Evolutionary conservation across 148 eudicot species (phyloP).

Genomic region (Tetragonia tetragonoides): DNA sequence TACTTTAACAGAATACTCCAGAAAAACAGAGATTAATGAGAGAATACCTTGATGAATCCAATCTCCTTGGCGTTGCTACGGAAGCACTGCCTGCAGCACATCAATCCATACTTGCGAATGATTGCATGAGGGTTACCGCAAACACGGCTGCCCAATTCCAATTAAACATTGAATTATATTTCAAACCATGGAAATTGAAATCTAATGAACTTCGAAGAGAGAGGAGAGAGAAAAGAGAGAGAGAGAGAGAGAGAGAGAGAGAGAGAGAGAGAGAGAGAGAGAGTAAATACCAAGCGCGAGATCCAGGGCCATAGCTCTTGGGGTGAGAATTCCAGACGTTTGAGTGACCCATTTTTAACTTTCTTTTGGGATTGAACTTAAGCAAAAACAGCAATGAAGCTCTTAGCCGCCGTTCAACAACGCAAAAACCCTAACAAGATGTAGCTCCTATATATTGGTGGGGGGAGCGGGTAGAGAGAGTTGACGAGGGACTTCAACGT

Average conservation of each 20-base stretch:
- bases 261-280: not conserved
- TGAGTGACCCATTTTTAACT: slow-evolving; percentile 34
- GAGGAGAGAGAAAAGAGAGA: not conserved
- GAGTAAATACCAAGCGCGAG: slow-evolving; percentile 34
- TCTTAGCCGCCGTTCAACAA: too few relatives aligned
- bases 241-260: not conserved
- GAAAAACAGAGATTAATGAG: not conserved
- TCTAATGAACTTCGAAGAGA: not conserved
- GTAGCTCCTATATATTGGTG: too few relatives aligned
- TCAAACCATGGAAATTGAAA: not conserved
- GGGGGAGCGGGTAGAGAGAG: too few relatives aligned
- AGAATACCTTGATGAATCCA: slow-evolving; percentile 52
- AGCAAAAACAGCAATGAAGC: too few relatives aligned
- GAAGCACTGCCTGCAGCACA: slow-evolving; percentile 59
- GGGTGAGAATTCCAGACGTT: slow-evolving; percentile 46
- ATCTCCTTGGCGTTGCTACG: slow-evolving; percentile 61
- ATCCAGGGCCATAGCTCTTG: slow-evolving; percentile 40
- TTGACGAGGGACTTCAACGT: too few relatives aligned
- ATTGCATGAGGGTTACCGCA: slow-evolving; percentile 53
- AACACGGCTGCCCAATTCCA: slow-evolving; percentile 34
- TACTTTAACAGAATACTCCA: too few relatives aligned
- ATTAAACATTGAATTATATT: not conserved
- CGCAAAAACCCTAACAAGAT: too few relatives aligned
- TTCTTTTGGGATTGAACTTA: too few relatives aligned
- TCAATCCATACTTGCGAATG: slow-evolving; percentile 51